Conservation (phyloP, 2,329 filamentous ascomycete genomes). For the Nemania sp. region DNA sequence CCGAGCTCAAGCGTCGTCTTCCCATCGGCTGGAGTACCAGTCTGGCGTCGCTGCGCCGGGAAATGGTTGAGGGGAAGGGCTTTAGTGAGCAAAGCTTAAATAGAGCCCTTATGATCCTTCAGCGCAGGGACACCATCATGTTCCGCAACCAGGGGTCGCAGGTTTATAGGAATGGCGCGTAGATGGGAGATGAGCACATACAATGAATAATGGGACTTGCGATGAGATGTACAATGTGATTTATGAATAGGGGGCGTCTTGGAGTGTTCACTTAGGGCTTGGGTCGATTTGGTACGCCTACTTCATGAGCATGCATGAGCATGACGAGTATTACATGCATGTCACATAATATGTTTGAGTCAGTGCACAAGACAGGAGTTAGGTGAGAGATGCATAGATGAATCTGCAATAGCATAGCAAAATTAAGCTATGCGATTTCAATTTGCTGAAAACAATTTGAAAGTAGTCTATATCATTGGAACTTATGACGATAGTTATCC, state of each 20-base stretch:
- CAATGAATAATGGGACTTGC: background rate
- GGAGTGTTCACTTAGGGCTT: slow-evolving; percentile 36
- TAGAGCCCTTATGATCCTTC: slow-evolving; percentile 85
- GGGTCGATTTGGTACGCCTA: slow-evolving; percentile 27
- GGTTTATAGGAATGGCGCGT: slow-evolving; percentile 78
- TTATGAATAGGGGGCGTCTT: slow-evolving; percentile 25
- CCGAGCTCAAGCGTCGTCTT: slow-evolving; percentile 85
- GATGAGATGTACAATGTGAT: background rate
- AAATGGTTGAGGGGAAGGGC: slow-evolving; percentile 92
- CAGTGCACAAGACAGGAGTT: slow-evolving; percentile 10
- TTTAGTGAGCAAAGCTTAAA: slow-evolving; percentile 90
- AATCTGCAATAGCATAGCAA: slow-evolving; percentile 3
- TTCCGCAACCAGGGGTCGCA: slow-evolving; percentile 81
- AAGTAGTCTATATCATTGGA: slow-evolving; percentile 28
- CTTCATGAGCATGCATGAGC: slow-evolving; percentile 9
- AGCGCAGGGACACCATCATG: slow-evolving; percentile 87
- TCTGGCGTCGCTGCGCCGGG: slow-evolving; percentile 83
- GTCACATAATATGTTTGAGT: slow-evolving; percentile 11
- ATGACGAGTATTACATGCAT: slow-evolving; percentile 25
- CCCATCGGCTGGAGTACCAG: slow-evolving; percentile 97
- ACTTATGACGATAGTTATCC: slow-evolving; percentile 17
- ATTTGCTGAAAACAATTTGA: background rate
- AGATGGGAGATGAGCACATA: background rate
- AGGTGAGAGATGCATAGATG: slow-evolving; percentile 1
- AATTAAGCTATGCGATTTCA: background rate